These are phyloP conservation scores for Ophiocordyceps camponoti-rufipedis DNA, from an alignment of 2,329 filamentous ascomycete species.

Conservation along the genomic window DNA sequence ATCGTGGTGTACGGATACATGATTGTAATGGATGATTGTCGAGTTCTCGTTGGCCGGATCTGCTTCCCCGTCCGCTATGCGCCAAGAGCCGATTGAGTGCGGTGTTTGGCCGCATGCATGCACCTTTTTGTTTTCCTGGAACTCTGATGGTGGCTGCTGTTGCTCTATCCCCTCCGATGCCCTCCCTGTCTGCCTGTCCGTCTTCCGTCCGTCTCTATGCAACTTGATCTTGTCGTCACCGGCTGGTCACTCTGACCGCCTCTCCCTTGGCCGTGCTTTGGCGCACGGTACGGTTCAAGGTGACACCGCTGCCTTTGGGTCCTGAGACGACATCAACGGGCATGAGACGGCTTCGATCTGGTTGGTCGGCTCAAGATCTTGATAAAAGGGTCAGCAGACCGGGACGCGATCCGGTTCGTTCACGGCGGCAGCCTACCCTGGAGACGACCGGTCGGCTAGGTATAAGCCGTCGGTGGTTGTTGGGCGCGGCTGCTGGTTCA, in stretches of 20 bases:
- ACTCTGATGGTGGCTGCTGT: neutral
- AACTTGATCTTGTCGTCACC: neutral
- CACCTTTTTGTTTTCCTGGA: neutral
- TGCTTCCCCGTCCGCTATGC: neutral
- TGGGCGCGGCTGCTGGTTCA: neutral
- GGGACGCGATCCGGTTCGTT: neutral
- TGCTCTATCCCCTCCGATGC: neutral
- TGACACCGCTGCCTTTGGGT: no score
- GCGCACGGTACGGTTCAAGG: no score
- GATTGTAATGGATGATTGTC: neutral
- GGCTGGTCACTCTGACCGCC: no score
- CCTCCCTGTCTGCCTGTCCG: neutral
- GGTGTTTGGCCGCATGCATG: neutral
- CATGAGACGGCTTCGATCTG: no score
- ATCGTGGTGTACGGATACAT: neutral
- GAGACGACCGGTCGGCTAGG: neutral
- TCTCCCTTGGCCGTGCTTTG: no score
- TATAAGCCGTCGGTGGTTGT: neutral
- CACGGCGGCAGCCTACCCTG: neutral
- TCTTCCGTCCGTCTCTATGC: neutral
- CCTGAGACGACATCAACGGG: no score
- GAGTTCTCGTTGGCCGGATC: neutral
- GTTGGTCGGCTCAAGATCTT: neutral
- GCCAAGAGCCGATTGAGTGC: neutral
- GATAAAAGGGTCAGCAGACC: neutral